Percentiles rank a stretch among this genome's conserved stretches.
Evolutionary conservation across 1,139 yeast genomes (phyloP).

Genomic region (Hemisphaericaspora xylofermentans): DNA sequence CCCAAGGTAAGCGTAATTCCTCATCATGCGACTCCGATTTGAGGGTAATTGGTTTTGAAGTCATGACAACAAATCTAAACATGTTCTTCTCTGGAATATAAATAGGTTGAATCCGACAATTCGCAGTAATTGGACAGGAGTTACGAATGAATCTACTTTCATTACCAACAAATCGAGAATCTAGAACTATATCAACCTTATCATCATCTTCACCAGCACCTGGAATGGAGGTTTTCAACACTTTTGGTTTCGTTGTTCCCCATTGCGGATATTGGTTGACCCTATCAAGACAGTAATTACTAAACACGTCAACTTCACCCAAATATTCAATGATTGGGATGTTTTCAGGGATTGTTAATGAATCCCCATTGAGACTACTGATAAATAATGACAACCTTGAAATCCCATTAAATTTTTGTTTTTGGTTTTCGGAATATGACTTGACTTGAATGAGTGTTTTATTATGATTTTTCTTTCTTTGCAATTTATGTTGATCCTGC

Average conservation of each 20-base stretch:
- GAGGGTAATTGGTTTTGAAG: conserved; percentile 52
- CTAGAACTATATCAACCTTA: conserved; percentile 58
- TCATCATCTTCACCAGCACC: conserved; percentile 11
- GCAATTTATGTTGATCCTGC: conserved; percentile 25
- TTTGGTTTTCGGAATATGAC: conserved; percentile 53
- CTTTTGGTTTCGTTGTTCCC: conserved; percentile 85
- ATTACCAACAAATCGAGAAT: conserved; percentile 79
- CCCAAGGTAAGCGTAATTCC: conserved; percentile 82
- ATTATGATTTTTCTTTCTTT: conserved; percentile 22
- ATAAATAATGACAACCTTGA: conserved; percentile 67
- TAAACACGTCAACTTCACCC: conserved; percentile 71
- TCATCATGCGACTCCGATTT: conserved; percentile 36
- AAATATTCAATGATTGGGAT: conserved; percentile 61
- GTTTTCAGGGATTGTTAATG: conserved; percentile 40
- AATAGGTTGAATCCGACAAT: conserved; percentile 62
- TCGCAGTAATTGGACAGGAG: conserved; percentile 64
- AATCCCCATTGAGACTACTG: conserved; percentile 18
- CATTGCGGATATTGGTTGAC: conserved; percentile 77
- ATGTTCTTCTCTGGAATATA: conserved; percentile 43
- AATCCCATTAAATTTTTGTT: conserved; percentile 70
- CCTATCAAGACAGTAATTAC: conserved; percentile 60
- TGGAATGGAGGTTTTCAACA: conserved; percentile 48
- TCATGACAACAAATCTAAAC: conserved; percentile 58
- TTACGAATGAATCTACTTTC: conserved; percentile 72
- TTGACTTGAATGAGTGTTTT: conserved; percentile 38